These are phyloP conservation scores for Yamadazyma endophytica DNA, from an alignment of 805 yeast genomes.

Conservation along the genomic window DNA sequence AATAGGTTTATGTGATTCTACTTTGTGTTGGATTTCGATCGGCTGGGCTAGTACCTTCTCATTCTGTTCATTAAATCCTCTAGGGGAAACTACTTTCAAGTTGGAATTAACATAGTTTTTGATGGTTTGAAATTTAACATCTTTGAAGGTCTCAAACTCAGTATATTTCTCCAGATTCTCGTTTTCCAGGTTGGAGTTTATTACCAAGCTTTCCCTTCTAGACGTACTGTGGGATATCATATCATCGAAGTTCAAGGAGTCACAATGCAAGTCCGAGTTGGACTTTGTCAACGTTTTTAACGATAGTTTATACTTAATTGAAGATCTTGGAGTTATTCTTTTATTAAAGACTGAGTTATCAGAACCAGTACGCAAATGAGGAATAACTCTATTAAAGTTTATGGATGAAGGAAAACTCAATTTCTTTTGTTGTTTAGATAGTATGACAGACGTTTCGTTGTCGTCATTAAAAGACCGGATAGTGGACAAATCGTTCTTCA, in stretches of 20 bases:
- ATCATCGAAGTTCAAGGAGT: slow-evolving; percentile 6
- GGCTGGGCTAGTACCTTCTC: too few relatives aligned
- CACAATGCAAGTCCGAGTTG: slow-evolving; percentile 2
- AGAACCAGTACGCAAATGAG: too few relatives aligned
- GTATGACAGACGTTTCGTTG: too few relatives aligned
- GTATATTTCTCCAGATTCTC: slow-evolving; percentile 3
- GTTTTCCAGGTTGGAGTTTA: slow-evolving; percentile 1
- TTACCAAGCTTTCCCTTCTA: slow-evolving; percentile 6
- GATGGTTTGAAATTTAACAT: slow-evolving; percentile 9
- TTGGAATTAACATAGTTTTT: slow-evolving; percentile 4
- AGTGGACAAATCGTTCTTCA: too few relatives aligned
- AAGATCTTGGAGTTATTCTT: not conserved
- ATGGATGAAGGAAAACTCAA: slow-evolving; percentile 1
- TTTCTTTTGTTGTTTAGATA: not conserved
- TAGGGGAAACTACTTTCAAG: slow-evolving; percentile 10
- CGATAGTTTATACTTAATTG: not conserved
- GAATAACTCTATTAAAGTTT: too few relatives aligned
- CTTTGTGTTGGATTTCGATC: too few relatives aligned
- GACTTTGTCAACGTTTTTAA: not conserved
- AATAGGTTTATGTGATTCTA: too few relatives aligned
- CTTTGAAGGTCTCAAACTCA: slow-evolving; percentile 13
- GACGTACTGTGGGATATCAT: slow-evolving; percentile 9
- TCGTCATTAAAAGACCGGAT: too few relatives aligned
- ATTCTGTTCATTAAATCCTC: too few relatives aligned
- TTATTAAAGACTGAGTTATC: not conserved